A percentile compares a stretch with the other conserved stretches of the same genome.
Evolutionary conservation across 2,329 filamentous ascomycete genomes (phyloP).

Genomic region (Fusarium siculi): DNA sequence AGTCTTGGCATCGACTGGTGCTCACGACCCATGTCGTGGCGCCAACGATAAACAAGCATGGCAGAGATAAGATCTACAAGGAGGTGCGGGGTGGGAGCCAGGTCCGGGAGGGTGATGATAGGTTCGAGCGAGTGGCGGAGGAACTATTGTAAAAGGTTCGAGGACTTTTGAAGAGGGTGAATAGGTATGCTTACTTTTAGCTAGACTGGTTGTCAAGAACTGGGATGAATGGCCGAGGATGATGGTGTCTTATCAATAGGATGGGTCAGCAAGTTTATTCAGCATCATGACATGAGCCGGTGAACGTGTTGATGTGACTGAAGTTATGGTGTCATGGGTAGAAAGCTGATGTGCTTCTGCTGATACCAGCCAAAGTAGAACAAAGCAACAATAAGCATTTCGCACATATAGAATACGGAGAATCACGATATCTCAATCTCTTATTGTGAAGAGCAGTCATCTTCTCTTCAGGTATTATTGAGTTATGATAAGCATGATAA

Average conservation of each 20-base stretch:
- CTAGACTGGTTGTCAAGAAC: not conserved
- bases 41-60: constrained; percentile 2
- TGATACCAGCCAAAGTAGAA: not conserved
- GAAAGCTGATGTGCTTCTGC: not conserved
- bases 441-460: not conserved
- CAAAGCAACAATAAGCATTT: not conserved
- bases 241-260: not conserved
- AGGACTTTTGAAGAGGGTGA: constrained; percentile 1
- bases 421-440: too few relatives aligned
- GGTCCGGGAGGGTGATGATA: constrained; percentile 27
- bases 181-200: not conserved
- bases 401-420: rapidly evolving
- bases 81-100: constrained; percentile 15
- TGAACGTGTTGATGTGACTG: rapidly evolving
- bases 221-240: not conserved
- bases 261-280: not conserved
- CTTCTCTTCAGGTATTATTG: not conserved
- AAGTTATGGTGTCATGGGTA: not conserved
- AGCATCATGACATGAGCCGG: not conserved
- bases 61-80: constrained; percentile 27
- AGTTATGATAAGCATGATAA: too few relatives aligned
- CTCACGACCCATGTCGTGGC: constrained; percentile 20
- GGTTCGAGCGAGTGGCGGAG: constrained; percentile 22
- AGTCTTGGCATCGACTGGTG: constrained; percentile 36
- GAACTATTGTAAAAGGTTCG: constrained; percentile 34